Percentiles rank a stretch among this genome's conserved stretches.
Evolutionary conservation across 169 alveolate genomes (phyloP).

Genomic region (Theileria parva): DNA sequence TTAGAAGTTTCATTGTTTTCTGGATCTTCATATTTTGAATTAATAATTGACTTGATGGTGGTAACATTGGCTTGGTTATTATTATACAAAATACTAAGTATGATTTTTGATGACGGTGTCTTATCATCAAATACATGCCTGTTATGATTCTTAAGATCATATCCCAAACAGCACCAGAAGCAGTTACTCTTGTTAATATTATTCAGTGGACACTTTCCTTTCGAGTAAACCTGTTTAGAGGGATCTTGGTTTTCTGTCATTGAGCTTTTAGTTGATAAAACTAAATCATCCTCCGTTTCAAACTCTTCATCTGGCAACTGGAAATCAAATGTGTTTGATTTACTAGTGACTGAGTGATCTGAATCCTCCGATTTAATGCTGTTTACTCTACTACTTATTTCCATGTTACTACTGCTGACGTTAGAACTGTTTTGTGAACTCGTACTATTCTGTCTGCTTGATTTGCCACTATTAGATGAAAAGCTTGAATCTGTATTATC

Average conservation of each 20-base stretch:
- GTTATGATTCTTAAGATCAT: constrained; percentile 38
- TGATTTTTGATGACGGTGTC: constrained; percentile 37
- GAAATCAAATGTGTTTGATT: background rate
- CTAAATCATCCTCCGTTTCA: background rate
- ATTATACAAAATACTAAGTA: constrained; percentile 33
- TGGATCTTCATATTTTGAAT: background rate
- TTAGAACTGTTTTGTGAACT: background rate
- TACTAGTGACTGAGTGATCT: background rate
- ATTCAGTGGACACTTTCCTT: constrained; percentile 17
- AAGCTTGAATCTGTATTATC: background rate
- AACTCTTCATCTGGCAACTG: background rate
- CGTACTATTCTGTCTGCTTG: background rate
- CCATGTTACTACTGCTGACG: background rate
- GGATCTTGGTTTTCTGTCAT: background rate
- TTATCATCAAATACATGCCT: constrained; percentile 48
- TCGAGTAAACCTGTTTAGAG: background rate
- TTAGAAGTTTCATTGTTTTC: background rate
- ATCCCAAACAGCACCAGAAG: constrained; percentile 59
- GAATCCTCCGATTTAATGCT: background rate
- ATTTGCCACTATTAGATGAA: background rate
- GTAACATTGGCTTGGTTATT: background rate
- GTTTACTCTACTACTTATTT: background rate
- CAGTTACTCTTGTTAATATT: constrained; percentile 30
- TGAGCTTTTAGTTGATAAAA: background rate
- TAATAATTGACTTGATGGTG: background rate